phyloP scores from a whole-genome alignment of 1,284 basidiomycete genomes.

The Exsudoporus floridanus region DNA sequence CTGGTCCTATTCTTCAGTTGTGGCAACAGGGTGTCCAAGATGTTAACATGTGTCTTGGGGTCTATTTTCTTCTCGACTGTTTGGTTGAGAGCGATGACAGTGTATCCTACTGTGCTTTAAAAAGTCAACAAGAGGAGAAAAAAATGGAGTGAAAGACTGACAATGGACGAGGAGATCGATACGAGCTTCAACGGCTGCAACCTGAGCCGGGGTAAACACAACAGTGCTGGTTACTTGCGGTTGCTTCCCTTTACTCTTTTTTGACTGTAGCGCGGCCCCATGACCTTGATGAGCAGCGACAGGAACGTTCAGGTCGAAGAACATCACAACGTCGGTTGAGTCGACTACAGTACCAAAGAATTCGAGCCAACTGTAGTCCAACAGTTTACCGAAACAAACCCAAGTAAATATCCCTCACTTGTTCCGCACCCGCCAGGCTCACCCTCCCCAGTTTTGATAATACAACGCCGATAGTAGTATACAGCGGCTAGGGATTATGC shows the following conservation, averaged over 20 bases:
- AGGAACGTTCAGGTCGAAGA: slow-evolving; percentile 60
- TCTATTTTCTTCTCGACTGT: slow-evolving; percentile 67
- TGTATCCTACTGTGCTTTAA: slow-evolving; percentile 68
- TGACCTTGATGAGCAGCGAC: slow-evolving; percentile 33
- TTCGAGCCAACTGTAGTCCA: neutral
- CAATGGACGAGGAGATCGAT: slow-evolving; percentile 56
- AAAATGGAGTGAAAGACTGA: slow-evolving; percentile 26
- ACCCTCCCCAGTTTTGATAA: too few relatives aligned
- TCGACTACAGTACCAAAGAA: neutral
- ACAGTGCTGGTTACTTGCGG: slow-evolving; percentile 19
- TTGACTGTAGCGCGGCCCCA: slow-evolving; percentile 33
- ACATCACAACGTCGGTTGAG: slow-evolving; percentile 40
- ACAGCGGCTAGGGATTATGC: neutral
- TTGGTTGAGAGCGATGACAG: slow-evolving; percentile 71
- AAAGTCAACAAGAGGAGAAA: slow-evolving; percentile 13
- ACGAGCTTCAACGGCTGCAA: slow-evolving; percentile 46
- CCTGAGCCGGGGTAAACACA: slow-evolving; percentile 43
- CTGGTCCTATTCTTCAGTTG: slow-evolving; percentile 55
- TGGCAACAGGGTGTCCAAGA: slow-evolving; percentile 51
- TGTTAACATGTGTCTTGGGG: slow-evolving; percentile 62
- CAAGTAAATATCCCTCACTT: too few relatives aligned
- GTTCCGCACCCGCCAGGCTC: too few relatives aligned
- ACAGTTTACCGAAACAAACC: neutral
- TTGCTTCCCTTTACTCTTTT: slow-evolving; percentile 53
- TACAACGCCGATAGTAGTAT: neutral